These are phyloP conservation scores for Laburnicola sp. DNA, from an alignment of 2,329 filamentous ascomycete genomes.

Conservation along the genomic window DNA sequence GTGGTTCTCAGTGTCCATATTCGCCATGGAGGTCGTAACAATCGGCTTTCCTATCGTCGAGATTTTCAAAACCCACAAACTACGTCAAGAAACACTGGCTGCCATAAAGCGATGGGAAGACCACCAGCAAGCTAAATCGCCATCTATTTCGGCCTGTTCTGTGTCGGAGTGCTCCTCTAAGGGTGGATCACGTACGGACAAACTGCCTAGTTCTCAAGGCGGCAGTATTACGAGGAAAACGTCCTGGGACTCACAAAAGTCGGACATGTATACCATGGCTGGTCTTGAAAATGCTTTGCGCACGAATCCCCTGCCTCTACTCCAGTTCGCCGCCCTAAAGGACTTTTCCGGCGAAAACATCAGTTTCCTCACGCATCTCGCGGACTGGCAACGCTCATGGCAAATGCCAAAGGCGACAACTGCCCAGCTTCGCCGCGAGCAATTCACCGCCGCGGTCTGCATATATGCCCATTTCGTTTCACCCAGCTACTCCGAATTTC, in stretches of 20 bases:
- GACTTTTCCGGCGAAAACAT: constrained; percentile 25
- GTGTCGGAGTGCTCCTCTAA: constrained; percentile 15
- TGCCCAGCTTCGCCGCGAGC: neutral
- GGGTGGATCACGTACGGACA: constrained; percentile 21
- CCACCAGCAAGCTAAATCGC: constrained; percentile 21
- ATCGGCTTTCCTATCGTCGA: constrained; percentile 18
- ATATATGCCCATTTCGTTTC: constrained; percentile 19
- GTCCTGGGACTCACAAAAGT: constrained; percentile 34
- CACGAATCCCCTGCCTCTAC: constrained; percentile 21
- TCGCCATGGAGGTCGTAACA: constrained; percentile 36
- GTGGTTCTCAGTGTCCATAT: constrained; percentile 37
- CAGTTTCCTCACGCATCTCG: constrained; percentile 15
- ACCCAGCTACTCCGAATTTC: constrained; percentile 18
- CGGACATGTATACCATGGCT: constrained; percentile 40
- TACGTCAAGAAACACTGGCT: constrained; percentile 38
- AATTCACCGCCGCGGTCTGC: constrained; percentile 14
- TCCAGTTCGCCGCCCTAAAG: constrained; percentile 19
- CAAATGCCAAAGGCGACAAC: constrained; percentile 24
- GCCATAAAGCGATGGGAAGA: constrained; percentile 40
- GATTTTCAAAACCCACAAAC: constrained; percentile 30
- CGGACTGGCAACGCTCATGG: constrained; percentile 28
- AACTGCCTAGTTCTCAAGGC: constrained; percentile 14
- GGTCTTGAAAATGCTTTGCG: constrained; percentile 38
- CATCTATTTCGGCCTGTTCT: constrained; percentile 10
- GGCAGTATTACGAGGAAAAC: constrained; percentile 15